Evolutionary conservation across 768 basidiomycete genomes (phyloP), one percentile per base, ranked within the genome.

Genomic region (Mycena maculata): DNA sequence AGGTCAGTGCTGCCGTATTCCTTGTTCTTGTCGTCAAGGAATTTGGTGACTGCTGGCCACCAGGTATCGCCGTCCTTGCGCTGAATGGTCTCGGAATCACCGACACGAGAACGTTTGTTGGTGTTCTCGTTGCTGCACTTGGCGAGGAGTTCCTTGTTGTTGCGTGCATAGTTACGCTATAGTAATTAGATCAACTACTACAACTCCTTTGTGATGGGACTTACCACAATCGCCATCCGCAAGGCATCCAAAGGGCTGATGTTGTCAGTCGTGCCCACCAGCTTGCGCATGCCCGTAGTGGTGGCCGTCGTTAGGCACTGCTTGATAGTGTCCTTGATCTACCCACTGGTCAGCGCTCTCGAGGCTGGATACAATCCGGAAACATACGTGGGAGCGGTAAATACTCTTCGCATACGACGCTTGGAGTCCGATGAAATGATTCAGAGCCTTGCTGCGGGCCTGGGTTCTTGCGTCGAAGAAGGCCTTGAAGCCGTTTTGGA

Each of bases 401-500:
- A 20, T 28, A 16, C 38, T 42, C 56, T 58, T 58, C 23, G 56
- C 56, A 15, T 41, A 42, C 39, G 56, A 42, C 6, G 28, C 22
- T 15, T 30, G 38, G 41, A 41, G 56, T 2, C 56, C 38, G 27
- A 58, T 41, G 22, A 28, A 18, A 9, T 30, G 27, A 20, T 20
- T 44, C 16, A 58, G 41, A 16, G 41, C 39, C 41, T 45, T 58
- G 8, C n/a, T 15, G 39, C 41, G 38, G 18, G 38, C 41, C 10
- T 44, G 33, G 13, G 8, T 11, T 10, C 27, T 44, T 20, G 41
- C 16, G 10, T 58, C 39, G 56, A 58, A 58, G 27, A 58, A 23
- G 39, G 56, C 6, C 56, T 58, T 58, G 39, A 58, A 44, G 4
- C 30, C 42, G 39, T 58, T 58, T 7, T 25, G 12, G 56, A 7